These are phyloP conservation scores for Starmerella roubikii DNA, from an alignment of 805 yeast genomes.

Conservation along the genomic window DNA sequence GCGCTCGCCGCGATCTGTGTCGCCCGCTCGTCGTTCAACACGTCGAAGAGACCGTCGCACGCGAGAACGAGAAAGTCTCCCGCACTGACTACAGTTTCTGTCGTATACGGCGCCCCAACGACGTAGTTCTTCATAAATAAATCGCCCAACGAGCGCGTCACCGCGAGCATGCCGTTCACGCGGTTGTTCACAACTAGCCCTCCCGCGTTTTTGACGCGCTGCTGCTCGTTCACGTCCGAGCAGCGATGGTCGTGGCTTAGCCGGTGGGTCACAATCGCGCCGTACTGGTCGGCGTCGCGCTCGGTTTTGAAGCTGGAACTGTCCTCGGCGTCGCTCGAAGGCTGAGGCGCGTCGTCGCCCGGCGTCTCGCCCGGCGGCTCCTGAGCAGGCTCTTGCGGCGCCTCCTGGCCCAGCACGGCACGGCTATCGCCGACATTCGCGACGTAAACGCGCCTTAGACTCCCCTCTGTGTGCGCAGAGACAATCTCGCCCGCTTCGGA, in stretches of 20 bases:
- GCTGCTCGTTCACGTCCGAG: slow-evolving; percentile 61
- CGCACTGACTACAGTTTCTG: slow-evolving; percentile 58
- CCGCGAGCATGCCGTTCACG: slow-evolving; percentile 92
- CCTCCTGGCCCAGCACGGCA: slow-evolving; percentile 42
- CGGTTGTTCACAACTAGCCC: slow-evolving; percentile 81
- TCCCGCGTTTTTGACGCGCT: slow-evolving; percentile 62
- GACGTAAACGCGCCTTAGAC: slow-evolving; percentile 59
- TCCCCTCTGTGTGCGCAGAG: slow-evolving; percentile 3
- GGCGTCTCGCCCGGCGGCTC: neutral
- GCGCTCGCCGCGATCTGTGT: slow-evolving; percentile 51
- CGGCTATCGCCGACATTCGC: slow-evolving; percentile 95
- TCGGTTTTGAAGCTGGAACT: slow-evolving; percentile 7
- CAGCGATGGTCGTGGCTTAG: slow-evolving; percentile 91
- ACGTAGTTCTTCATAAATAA: slow-evolving; percentile 82
- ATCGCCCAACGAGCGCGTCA: slow-evolving; percentile 86
- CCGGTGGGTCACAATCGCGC: slow-evolving; percentile 55
- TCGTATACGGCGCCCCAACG: slow-evolving; percentile 82
- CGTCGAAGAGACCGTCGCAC: slow-evolving; percentile 97
- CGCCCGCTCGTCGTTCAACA: slow-evolving; percentile 71
- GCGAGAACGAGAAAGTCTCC: slow-evolving; percentile 81
- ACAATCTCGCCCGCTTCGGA: slow-evolving; percentile 7
- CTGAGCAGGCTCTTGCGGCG: neutral
- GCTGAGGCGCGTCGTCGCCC: neutral
- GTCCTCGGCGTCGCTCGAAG: slow-evolving; percentile 1
- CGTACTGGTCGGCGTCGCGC: slow-evolving; percentile 9